Conservation (phyloP, 1,284 basidiomycete genomes). For the Ustilago esculenta region DNA sequence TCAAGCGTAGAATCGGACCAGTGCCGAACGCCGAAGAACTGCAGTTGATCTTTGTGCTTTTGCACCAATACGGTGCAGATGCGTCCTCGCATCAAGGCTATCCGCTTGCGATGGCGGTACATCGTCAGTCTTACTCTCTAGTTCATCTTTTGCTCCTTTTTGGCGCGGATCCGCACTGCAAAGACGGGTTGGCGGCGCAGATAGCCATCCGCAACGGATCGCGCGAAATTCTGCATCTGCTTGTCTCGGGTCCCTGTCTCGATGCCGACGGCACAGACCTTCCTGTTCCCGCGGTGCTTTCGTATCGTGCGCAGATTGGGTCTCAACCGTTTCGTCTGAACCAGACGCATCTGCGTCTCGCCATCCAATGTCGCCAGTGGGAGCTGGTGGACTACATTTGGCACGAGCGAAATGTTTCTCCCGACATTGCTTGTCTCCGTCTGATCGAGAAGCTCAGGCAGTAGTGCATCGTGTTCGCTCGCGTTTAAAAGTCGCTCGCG, state of each 20-base stretch:
- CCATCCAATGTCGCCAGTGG: conserved; percentile 25
- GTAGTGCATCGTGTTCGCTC: no score
- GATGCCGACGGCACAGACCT: conserved; percentile 1
- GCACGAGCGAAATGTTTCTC: conserved; percentile 27
- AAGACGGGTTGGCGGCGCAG: conserved; percentile 32
- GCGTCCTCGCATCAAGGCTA: conserved; percentile 33
- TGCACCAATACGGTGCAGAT: conserved; percentile 16
- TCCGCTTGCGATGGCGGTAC: conserved; percentile 42
- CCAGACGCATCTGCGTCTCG: conserved; percentile 14
- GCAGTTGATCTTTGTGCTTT: conserved; percentile 18
- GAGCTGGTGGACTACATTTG: conserved; percentile 40
- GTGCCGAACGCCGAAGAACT: conserved; percentile 16
- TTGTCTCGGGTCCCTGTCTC: conserved; percentile 15
- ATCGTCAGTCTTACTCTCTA: conserved; percentile 21
- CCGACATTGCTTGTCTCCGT: conserved; percentile 29
- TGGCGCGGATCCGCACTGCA: conserved; percentile 26
- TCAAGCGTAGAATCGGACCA: conserved; percentile 2
- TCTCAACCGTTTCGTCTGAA: conserved; percentile 8
- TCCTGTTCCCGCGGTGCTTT: no score
- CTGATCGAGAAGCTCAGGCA: conserved; percentile 32
- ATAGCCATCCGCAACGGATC: conserved; percentile 37
- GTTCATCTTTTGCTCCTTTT: conserved; percentile 22
- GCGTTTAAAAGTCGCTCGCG: no score
- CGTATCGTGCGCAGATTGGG: background rate
- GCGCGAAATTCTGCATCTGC: conserved; percentile 10